Evolutionary conservation across 2,329 filamentous ascomycete species (phyloP).

Genomic region (Calycina herbarum): DNA sequence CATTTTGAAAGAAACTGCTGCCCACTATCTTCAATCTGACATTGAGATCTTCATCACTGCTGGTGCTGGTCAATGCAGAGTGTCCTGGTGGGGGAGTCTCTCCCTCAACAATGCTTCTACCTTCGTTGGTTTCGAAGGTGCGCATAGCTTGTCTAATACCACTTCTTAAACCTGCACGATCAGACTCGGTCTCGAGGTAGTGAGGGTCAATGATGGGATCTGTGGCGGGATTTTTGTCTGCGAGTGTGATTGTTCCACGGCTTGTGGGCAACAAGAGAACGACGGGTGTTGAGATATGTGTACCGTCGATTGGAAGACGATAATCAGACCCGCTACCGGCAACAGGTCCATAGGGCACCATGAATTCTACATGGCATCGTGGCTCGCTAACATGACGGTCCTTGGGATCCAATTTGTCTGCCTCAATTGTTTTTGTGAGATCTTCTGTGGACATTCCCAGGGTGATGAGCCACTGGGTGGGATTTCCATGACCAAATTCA

Average conservation of each 20-base stretch:
- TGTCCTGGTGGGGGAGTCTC: not conserved
- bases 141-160: not conserved
- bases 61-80: not conserved
- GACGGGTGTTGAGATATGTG: not conserved
- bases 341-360: not conserved
- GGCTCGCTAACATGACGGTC: not conserved
- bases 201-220: constrained; percentile 61
- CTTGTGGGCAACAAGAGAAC: not conserved
- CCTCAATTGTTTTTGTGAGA: not conserved
- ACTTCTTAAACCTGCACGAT: not conserved
- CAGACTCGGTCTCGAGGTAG: constrained; percentile 46
- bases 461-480: not conserved
- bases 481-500: not conserved
- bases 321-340: not conserved
- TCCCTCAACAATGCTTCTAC: not conserved
- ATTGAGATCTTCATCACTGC: not conserved
- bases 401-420: not conserved
- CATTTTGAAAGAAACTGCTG: constrained; percentile 8
- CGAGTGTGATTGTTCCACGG: constrained; percentile 58
- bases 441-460: not conserved
- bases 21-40: not conserved
- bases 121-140: not conserved
- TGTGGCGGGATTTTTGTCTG: constrained; percentile 61
- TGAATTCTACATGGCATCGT: not conserved
- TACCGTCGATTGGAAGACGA: constrained; percentile 4